Conservation (phyloP, 305 asterid genomes). For the Caryopteris hybrid region DNA sequence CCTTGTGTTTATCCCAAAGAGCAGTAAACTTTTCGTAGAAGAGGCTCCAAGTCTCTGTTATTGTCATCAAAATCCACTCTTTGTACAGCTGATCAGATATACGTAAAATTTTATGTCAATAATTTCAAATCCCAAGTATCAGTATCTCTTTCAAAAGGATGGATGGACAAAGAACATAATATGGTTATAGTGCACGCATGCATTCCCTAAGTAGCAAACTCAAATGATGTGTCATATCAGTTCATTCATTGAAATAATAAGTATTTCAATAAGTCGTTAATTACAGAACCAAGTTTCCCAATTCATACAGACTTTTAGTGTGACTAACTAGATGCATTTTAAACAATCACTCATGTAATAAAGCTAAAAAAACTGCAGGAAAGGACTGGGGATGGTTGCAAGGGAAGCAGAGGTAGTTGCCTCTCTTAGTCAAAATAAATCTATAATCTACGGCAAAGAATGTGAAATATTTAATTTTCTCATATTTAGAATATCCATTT, state of each 20-base stretch:
- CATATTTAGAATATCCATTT: neutral
- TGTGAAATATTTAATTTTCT: neutral
- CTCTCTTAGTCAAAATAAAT: neutral
- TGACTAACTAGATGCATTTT: neutral
- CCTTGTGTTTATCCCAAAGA: conserved; percentile 88
- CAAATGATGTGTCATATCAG: too few relatives aligned
- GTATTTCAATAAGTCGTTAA: too few relatives aligned
- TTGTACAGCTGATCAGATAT: conserved; percentile 51
- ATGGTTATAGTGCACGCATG: too few relatives aligned
- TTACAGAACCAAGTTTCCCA: too few relatives aligned
- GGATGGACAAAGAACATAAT: too few relatives aligned
- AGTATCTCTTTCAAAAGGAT: neutral
- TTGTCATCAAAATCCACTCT: conserved; percentile 75
- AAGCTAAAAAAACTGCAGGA: too few relatives aligned
- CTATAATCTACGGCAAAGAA: neutral
- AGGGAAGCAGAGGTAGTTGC: neutral
- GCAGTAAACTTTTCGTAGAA: conserved; percentile 67
- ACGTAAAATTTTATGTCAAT: neutral
- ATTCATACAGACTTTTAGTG: too few relatives aligned
- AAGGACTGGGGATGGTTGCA: too few relatives aligned
- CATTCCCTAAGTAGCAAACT: too few relatives aligned
- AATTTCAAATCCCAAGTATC: neutral
- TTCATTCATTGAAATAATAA: too few relatives aligned
- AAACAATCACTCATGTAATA: neutral
- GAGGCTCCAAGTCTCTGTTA: conserved; percentile 87